These are phyloP conservation scores for Penicillium rolfsii DNA, from an alignment of 2,329 filamentous ascomycete species.

Conservation along the genomic window DNA sequence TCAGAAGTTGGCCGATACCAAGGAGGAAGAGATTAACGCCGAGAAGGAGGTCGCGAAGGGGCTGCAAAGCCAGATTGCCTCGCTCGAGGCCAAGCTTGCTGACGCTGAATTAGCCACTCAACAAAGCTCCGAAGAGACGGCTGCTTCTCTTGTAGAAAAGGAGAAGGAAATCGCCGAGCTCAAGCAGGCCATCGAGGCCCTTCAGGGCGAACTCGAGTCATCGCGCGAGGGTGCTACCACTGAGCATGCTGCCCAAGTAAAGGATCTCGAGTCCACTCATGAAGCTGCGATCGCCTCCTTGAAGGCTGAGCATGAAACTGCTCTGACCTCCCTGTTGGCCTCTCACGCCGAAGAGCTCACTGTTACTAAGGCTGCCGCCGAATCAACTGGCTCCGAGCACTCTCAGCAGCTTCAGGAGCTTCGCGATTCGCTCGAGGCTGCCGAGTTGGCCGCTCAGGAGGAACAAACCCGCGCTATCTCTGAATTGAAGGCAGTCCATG, in stretches of 20 bases:
- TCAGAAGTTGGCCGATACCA: slow-evolving; percentile 39
- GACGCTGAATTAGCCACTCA: slow-evolving; percentile 36
- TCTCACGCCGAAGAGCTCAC: slow-evolving; percentile 41
- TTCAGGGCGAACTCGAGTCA: slow-evolving; percentile 41
- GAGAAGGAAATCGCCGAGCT: slow-evolving; percentile 42
- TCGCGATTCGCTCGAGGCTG: slow-evolving; percentile 37
- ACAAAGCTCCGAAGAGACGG: slow-evolving; percentile 30
- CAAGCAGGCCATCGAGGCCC: slow-evolving; percentile 37
- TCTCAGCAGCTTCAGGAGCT: slow-evolving; percentile 41
- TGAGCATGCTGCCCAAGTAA: slow-evolving; percentile 30
- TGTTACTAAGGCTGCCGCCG: slow-evolving; percentile 36
- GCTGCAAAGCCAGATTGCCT: slow-evolving; percentile 42
- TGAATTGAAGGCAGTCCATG: slow-evolving; percentile 38
- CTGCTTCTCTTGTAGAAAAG: slow-evolving; percentile 39
- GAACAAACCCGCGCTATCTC: slow-evolving; percentile 36
- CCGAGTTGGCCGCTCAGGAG: slow-evolving; percentile 35
- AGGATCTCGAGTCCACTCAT: slow-evolving; percentile 35
- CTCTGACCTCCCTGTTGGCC: slow-evolving; percentile 31
- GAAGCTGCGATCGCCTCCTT: slow-evolving; percentile 35
- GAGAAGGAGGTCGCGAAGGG: slow-evolving; percentile 39
- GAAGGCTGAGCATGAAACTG: slow-evolving; percentile 36
- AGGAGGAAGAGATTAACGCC: slow-evolving; percentile 41
- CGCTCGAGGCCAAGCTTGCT: slow-evolving; percentile 41
- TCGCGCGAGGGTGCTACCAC: slow-evolving; percentile 27
- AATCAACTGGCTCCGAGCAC: slow-evolving; percentile 36